Evolutionary conservation across 2,329 filamentous ascomycete genomes (phyloP), one percentile per base, ranked within the genome.

Genomic region (Passalora sequoiae): DNA sequence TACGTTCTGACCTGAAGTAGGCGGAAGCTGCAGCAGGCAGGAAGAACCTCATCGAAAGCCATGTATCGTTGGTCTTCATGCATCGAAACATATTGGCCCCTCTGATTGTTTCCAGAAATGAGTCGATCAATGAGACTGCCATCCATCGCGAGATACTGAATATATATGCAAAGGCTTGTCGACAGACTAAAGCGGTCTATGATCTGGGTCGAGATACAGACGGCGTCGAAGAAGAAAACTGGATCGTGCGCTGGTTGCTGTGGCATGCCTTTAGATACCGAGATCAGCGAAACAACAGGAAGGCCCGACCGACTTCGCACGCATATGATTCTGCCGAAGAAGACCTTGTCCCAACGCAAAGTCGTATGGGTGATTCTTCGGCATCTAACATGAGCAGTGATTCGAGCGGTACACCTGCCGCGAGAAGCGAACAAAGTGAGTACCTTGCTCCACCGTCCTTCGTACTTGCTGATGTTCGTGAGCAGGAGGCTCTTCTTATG

Each of bases 211-310:
- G 59, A 16, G 69, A 69, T 40, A 56, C 51, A 13, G 66, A 66
- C 30, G 61, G 61, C 4, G 59, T 63, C 6, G 66, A 64, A 29
- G 66, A 71, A 49, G 66, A 69, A 47, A 74, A 74, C 42, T 74
- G 71, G 71, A 67, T 73, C 27, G 69, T 71, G 12, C 61, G 67
- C 10, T 74, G 71, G 71, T 66, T 68, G 43, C 60, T 73, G 4
- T 73, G 70, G 69, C 70, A 73, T 50, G 68, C 68, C 40, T 71
- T 71, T 46, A 65, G 69, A 15, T 69, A 66, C 43, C 55, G 60
- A 16, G 63, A 36, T 36, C 33, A 36, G 20, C 33, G 33, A 6
- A 36, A 36, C 33, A 36, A 36, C 20, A 21, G 33, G 20, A 13
- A 6, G 8, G 17, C 17, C n/a, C 9, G 32, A 10, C 32, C 31